Percentiles rank a stretch among this genome's conserved stretches.
phyloP scores from a whole-genome alignment of 148 eudicot genomes.

The Linanthus parryae region DNA sequence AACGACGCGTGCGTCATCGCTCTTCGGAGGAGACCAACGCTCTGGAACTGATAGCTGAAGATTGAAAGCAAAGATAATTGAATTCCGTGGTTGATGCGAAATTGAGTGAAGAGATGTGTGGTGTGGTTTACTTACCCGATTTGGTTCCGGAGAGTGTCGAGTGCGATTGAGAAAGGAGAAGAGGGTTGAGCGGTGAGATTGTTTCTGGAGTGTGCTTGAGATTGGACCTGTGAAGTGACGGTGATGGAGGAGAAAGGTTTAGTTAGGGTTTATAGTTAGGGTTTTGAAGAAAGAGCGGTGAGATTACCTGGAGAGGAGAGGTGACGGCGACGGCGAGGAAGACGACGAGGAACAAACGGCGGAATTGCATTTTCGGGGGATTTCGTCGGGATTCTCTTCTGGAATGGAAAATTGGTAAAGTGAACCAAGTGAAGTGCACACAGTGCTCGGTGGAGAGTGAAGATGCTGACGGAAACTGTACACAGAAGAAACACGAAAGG shows the following conservation, averaged over 20 bases:
- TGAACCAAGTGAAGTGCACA: too few species aligned
- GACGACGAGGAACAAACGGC: constrained; percentile 2
- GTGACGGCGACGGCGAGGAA: constrained; percentile 9
- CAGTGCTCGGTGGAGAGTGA: too few species aligned
- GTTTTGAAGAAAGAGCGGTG: background rate
- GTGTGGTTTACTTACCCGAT: constrained; percentile 29
- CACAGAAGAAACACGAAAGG: too few species aligned
- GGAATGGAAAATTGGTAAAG: too few species aligned
- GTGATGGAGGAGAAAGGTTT: background rate
- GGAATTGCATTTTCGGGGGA: constrained; percentile 8
- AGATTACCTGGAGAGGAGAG: constrained; percentile 16
- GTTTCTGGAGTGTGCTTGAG: background rate
- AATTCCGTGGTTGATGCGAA: background rate
- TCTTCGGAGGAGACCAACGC: constrained; percentile 49
- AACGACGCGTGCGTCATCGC: constrained; percentile 85
- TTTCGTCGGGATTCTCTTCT: background rate
- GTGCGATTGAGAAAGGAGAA: constrained; percentile 47
- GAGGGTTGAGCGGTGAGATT: background rate
- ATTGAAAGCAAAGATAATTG: background rate
- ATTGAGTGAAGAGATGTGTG: background rate
- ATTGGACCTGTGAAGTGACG: constrained; percentile 6
- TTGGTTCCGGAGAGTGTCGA: constrained; percentile 53
- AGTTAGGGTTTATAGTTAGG: background rate
- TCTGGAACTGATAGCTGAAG: constrained; percentile 51
- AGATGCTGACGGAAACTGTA: too few species aligned